phyloP scores from a whole-genome alignment of 2,329 filamentous ascomycete species.

The Herpotrichia juniperi region DNA sequence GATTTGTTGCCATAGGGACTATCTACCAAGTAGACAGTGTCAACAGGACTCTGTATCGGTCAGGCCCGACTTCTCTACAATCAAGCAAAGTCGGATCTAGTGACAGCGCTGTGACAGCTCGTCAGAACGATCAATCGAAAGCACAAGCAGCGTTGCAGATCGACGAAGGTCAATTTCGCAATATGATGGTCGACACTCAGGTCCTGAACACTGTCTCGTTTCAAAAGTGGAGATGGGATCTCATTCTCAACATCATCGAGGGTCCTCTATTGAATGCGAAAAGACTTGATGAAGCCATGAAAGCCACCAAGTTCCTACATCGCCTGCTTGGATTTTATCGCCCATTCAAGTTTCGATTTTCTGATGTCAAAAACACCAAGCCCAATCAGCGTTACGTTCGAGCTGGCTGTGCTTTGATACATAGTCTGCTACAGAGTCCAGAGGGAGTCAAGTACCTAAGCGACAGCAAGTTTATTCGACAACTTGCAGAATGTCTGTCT shows the following conservation, averaged over 20 bases:
- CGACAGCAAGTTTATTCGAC: constrained; percentile 90
- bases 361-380: constrained; percentile 86
- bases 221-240: constrained; percentile 96
- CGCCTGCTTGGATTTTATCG: constrained; percentile 92
- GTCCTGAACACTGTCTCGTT: constrained; percentile 90
- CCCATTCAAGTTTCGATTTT: constrained; percentile 96
- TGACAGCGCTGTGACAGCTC: constrained; percentile 32
- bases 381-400: constrained; percentile 93
- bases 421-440: constrained; percentile 81
- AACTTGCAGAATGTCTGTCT: constrained; percentile 93
- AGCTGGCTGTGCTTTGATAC: constrained; percentile 86
- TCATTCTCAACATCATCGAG: constrained; percentile 88
- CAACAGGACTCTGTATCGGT: constrained; percentile 87
- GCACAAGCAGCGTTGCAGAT: constrained; percentile 64
- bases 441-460: constrained; percentile 86
- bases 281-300: constrained; percentile 90
- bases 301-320: constrained; percentile 95
- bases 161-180: constrained; percentile 68
- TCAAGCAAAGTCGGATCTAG: constrained; percentile 29
- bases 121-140: constrained; percentile 54
- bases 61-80: constrained; percentile 57
- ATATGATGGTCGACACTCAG: constrained; percentile 75
- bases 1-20: constrained; percentile 83
- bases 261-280: constrained; percentile 91
- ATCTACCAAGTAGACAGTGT: constrained; percentile 99